Evolutionary conservation across 805 yeast genomes (phyloP), one percentile per base, ranked within the genome.

Genomic region (Scheffersomyces lignosus): DNA sequence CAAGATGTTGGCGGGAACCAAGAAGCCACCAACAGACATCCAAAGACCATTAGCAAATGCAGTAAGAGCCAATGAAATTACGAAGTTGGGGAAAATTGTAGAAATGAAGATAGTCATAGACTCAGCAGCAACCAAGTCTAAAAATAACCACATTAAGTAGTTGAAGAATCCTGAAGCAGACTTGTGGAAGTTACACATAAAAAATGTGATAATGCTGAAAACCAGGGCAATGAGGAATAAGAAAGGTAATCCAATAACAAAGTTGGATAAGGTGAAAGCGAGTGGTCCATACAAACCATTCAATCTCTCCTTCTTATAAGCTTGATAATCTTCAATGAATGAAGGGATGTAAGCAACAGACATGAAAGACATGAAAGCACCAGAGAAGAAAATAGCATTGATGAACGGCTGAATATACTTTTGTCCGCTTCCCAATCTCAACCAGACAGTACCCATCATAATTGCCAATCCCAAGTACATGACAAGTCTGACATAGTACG

Each of bases 351-450:
- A 64, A 3, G 71, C 71, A 23, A 66, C 72, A 1, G 69, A 53
- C 71, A 66, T 66, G 41, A 65, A 65, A n/a, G 69, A 64, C 70
- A 65, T 66, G 47, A 66, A 66, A 7, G 72, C 71, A n/a, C 70
- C 70, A 13, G 66, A 60, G 45, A 66, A 66, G 51, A 66, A 66
- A 2, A 60, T 49, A 12, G 65, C 65, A 36, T 54, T 59, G 33
- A 55, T 60, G 38, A 52, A 58, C 9, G 57, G 57, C 41, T 58
- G 62, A 29, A 60, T 54, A 35, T 44, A 44, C 16, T 36, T 30
- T 35, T 59, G 63, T 3, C 34, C 28, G 20, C 41, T 34, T 4
- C 40, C 38, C 12, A 66, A 51, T n/a, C 65, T 54, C 20, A 59
- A 50, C 61, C 63, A 59, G 8, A 58, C 62, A 2, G 72, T 66